phyloP scores from a whole-genome alignment of 441 rosid species.

The Populus hybrid region DNA sequence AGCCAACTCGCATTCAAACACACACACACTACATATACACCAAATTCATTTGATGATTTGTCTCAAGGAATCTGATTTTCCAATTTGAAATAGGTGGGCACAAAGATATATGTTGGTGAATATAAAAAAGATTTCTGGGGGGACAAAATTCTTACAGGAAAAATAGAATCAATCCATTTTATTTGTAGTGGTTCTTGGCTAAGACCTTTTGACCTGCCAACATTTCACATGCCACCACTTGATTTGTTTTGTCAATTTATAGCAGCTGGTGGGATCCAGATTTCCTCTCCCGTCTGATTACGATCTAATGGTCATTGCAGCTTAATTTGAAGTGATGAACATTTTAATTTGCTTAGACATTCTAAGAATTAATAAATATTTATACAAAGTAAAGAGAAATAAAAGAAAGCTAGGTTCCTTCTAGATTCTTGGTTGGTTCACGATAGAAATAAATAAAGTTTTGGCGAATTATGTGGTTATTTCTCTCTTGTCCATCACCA shows the following conservation, averaged over 20 bases:
- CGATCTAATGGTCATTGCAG: not conserved
- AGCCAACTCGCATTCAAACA: not conserved
- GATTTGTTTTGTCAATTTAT: slow-evolving; percentile 6
- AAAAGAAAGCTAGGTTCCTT: no score
- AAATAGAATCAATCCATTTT: not conserved
- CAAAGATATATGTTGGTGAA: not conserved
- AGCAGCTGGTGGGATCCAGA: slow-evolving; percentile 5
- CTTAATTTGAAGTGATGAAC: not conserved
- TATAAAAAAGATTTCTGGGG: not conserved
- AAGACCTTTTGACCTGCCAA: slow-evolving; percentile 7
- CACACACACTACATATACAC: not conserved
- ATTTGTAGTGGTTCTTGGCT: not conserved
- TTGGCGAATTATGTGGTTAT: no score
- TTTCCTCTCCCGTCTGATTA: not conserved
- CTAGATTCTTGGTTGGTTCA: no score
- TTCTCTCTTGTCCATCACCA: no score
- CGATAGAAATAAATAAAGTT: no score
- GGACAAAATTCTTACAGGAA: not conserved
- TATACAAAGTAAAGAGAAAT: no score
- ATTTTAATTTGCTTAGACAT: no score
- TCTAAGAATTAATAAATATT: no score
- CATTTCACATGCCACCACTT: not conserved
- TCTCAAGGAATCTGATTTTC: not conserved
- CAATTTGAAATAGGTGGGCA: not conserved
- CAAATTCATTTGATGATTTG: not conserved